A percentile compares a stretch with the other conserved stretches of the same genome.
phyloP scores from a whole-genome alignment of 2,329 filamentous ascomycete species.

The Ceratocystis destructans region DNA sequence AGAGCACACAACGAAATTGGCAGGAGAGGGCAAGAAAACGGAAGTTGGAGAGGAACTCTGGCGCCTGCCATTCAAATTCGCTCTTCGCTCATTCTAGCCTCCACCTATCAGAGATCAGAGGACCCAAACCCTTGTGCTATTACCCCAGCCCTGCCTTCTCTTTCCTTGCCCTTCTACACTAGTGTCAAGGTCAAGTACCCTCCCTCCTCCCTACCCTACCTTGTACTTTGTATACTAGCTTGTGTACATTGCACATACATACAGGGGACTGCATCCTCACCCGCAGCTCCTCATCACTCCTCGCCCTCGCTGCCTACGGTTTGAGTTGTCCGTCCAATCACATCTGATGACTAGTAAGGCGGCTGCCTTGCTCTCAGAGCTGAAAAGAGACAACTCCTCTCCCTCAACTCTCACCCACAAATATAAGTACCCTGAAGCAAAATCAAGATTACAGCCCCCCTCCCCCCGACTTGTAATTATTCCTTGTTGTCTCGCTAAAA shows the following conservation, averaged over 20 bases:
- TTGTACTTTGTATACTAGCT: background rate
- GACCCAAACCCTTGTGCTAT: background rate
- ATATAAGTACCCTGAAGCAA: background rate
- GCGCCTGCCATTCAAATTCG: background rate
- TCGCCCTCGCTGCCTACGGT: background rate
- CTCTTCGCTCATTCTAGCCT: background rate
- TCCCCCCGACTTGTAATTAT: background rate
- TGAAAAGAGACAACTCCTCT: background rate
- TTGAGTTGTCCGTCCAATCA: background rate
- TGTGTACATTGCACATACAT: background rate
- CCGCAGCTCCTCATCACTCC: conserved; percentile 1
- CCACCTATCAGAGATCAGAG: background rate
- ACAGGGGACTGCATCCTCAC: conserved; percentile 5
- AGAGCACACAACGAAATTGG: background rate
- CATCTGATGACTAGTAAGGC: background rate
- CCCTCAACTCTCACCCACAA: background rate
- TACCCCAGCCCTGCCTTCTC: no score
- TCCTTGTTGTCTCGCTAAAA: background rate
- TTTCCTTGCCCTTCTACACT: no score
- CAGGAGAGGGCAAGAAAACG: background rate
- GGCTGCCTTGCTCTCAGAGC: background rate
- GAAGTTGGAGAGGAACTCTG: background rate
- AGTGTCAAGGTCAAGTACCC: background rate
- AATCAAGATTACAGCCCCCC: background rate
- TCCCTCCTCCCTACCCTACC: background rate